Evolutionary conservation across 2,329 filamentous ascomycete species (phyloP).

Genomic region (Endocalyx cinctus): DNA sequence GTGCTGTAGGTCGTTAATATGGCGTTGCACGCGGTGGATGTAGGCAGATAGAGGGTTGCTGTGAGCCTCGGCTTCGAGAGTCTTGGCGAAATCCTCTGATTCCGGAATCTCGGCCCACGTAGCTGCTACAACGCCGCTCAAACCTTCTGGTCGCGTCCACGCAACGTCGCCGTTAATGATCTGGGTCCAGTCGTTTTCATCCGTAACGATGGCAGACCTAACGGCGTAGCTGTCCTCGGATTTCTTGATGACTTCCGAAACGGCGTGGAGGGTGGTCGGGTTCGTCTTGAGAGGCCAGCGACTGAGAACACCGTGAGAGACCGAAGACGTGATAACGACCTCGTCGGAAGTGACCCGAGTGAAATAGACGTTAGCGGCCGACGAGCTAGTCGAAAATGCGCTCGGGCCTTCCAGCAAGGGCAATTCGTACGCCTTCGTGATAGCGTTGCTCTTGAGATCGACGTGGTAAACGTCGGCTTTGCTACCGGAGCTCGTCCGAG

Average conservation of each 20-base stretch:
- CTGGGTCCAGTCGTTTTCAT: conserved; percentile 71
- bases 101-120: conserved; percentile 75
- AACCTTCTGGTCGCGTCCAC: conserved; percentile 78
- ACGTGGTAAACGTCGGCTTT: conserved; percentile 86
- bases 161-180: conserved; percentile 74
- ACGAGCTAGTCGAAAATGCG: conserved; percentile 73
- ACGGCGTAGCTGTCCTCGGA: conserved; percentile 66
- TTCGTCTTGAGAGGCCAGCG: conserved; percentile 61
- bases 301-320: conserved; percentile 69
- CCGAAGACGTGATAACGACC: conserved; percentile 68
- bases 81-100: conserved; percentile 69
- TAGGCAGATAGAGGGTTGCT: conserved; percentile 79
- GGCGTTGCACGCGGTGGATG: conserved; percentile 77
- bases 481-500: conserved; percentile 63
- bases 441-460: conserved; percentile 61
- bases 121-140: conserved; percentile 75
- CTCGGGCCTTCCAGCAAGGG: conserved; percentile 66
- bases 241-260: conserved; percentile 79
- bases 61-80: conserved; percentile 81
- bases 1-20: conserved; percentile 70
- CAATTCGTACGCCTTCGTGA: conserved; percentile 76
- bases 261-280: conserved; percentile 53
- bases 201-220: conserved; percentile 66
- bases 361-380: conserved; percentile 82
- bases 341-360: conserved; percentile 75